Evolutionary conservation across 305 asterid species (phyloP), one percentile per base, ranked within the genome.

Genomic region (Euphrasia arctica): DNA sequence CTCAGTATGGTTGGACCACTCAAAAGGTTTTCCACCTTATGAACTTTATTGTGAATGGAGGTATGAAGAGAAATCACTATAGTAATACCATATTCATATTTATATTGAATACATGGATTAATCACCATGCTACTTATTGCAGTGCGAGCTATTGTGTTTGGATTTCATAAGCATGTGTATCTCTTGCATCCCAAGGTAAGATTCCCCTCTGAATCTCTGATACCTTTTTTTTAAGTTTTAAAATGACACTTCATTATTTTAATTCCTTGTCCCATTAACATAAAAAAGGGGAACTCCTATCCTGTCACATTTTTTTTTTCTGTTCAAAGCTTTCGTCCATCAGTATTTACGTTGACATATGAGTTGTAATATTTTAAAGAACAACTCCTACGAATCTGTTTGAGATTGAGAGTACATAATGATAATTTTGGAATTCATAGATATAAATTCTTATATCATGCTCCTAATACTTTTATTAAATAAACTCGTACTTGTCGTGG

Each of bases 11-110:
- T 60, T 92, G 98, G 98, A 92, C 98, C 39, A 89, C 95, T 0
- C 97, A 89, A 80, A 92, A 92, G 85, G 95, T 92, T 74, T 92
- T 92, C 87, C 97, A 92, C 80, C 85, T 92, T 67, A 92, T 92
- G 98, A 92, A 92, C 80, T 92, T 87, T 65, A 62, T 92, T 58
- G 98, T 92, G 61, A 92, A 89, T 82, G 99, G 99, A 88, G 96
- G 96, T 88, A 85, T 73, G 70, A 18, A 39, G 47, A 66, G 45
- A 58, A 66, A 49, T 71, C 52, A 60, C 70, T 73, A 34, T 58
- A 64, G 29, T 10, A 71, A 29, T 18, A 11, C 13, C 45, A 42
- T 63, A 15, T 43, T 18, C 51, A 10, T 70, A 56, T 34, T 60
- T 70, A 54, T 66, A 31, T 59, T 54, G 8, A 12, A 12, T 13